Evolutionary conservation across 2,329 filamentous ascomycete species (phyloP), one percentile per base, ranked within the genome.

Genomic region (Aspergillus piperis): DNA sequence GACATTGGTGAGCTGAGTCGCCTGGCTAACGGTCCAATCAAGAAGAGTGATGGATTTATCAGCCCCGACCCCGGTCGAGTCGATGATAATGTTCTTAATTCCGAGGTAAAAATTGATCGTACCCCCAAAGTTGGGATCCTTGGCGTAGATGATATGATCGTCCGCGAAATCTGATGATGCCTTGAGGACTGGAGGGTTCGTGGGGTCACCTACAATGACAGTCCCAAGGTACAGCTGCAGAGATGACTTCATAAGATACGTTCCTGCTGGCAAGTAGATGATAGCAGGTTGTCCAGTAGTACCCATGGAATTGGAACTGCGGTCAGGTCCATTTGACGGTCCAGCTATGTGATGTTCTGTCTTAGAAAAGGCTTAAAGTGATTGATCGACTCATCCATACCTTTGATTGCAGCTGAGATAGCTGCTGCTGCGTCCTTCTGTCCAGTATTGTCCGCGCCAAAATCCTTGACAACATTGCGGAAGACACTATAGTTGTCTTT

Each of bases 101-200:
- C 70, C 69, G 15, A 75, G 71, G 52, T 75, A 76, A 59, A 79
- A 79, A 59, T 70, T 71, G n/a, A 64, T 70, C 60, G 56, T 72
- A 62, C 63, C 73, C 62, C 47, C 66, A 52, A 59, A 70, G 58
- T 66, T 69, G 62, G 61, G 68, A 50, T 78, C 77, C 48, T 74
- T 72, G 2, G 78, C 83, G 68, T 86, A 83, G 50, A 88, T 81
- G 38, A 88, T 70, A 52, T 83, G 84, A 27, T 86, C 75, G 11
- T 81, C 82, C 1, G 72, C 67, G 65, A 88, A 87, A 63, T 78
- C 78, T 5, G 78, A 52, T 3, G 79, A 75, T 1, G 84, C 85
- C 56, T 82, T 81, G 15, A 88, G 76, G 0, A 80, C 80, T 0
- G 86, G 85, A 11, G 70, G 72, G 49, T 78, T 70, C 17, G 68